Base-by-base conservation (phyloP, 1,284 basidiomycete species). In the Melampsora americana region DNA sequence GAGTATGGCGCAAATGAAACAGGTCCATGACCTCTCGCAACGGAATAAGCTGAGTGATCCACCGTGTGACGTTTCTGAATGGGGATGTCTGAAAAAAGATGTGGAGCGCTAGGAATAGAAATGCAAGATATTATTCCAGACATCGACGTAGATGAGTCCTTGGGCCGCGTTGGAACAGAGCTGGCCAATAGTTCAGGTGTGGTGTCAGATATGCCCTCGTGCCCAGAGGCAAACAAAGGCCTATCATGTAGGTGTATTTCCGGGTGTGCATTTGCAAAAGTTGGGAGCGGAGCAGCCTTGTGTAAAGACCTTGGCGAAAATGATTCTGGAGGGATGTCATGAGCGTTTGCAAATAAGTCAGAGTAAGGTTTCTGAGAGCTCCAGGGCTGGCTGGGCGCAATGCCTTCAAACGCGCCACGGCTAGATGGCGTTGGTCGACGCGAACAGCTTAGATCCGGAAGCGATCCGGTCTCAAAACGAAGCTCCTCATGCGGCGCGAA, bases 41-140 rank as follows among this genome's bases (percentile, higher is more conserved):
- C 53, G 53, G n/a, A 28, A 59, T 28, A 9, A 5, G 53, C 28
- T n/a, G 53, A 59, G 5, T 59, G 53, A n/a, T 42, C 39, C 6
- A 42, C 39, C 6, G 39, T 42, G 39, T 42, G 39, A 42, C 39
- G 39, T 42, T 42, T 42, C 39, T 59, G 28, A n/a, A 23, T 28
- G 20, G 56, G 56, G 56, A 30, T 59, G 32, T 61, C 44, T 28
- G 68, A 42, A 44, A 60, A 70, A 39, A 70, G 30, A 39, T 70
- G 56, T 70, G 68, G 68, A 56, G 68, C 56, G 50, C 68, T 70
- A 14, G 68, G 68, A 61, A 70, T 70, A 12, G 53, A 44, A 28
- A 70, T 61, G 23, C 56, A 23, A n/a, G 68, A 46, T 7, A 70
- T 9, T 11, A 44, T 61, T 14, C 32, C 32, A 28, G 11, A 61